A percentile compares a stretch with the other conserved stretches of the same genome.
Evolutionary conservation across 495 filamentous ascomycete species (phyloP).

Genomic region (Lophiostoma macrostomum): DNA sequence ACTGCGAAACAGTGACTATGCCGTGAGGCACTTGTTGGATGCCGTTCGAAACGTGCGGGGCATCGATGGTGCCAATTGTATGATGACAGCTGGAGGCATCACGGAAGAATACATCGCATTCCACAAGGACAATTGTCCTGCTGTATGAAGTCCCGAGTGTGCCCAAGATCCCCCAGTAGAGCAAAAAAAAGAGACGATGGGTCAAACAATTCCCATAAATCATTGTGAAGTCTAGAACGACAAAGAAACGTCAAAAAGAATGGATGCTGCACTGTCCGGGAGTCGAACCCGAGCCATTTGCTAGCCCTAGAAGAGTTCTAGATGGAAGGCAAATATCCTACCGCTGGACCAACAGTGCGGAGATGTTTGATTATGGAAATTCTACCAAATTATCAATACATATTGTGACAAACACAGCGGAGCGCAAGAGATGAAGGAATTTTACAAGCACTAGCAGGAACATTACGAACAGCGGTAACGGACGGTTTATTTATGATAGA

Average conservation of each 20-base stretch:
- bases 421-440: background rate
- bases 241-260: no score
- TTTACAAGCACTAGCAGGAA: no score
- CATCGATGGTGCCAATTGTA: background rate
- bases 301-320: background rate
- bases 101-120: background rate
- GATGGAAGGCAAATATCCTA: slow-evolving; percentile 33
- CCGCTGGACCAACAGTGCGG: slow-evolving; percentile 24
- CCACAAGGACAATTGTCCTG: no score
- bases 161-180: background rate
- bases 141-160: no score
- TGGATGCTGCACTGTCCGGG: slow-evolving; percentile 12
- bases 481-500: no score
- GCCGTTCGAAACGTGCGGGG: slow-evolving; percentile 2
- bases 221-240: no score
- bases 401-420: no score
- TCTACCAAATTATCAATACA: background rate
- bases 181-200: slow-evolving; percentile 4
- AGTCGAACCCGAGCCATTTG: slow-evolving; percentile 31
- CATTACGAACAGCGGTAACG: no score
- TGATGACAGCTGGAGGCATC: background rate
- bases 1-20: slow-evolving; percentile 5
- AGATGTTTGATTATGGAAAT: background rate
- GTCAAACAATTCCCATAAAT: no score
- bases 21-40: background rate